Base-by-base conservation (phyloP, 2,329 filamentous ascomycete genomes). In the Epichloe uncinata region DNA sequence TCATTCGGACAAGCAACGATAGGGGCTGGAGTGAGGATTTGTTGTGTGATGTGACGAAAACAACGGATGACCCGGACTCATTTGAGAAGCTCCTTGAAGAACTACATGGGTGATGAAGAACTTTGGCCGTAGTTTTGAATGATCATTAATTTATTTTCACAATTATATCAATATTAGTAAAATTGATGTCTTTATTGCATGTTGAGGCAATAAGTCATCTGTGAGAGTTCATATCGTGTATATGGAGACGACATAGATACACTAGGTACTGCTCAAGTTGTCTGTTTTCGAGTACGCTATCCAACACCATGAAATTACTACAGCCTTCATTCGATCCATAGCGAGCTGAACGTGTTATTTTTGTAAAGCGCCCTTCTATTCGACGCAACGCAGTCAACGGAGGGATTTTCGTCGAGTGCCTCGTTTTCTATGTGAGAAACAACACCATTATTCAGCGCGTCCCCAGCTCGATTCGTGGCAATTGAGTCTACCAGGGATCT, bases 1-100 rank as follows among this genome's bases (percentile, higher is more conserved):
- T 94, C 51, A 79, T 90, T 54, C 73, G 69, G 55, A 66, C 66
- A 6, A 66, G 77, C 2, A 75, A 79, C 4, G 70, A 68, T 42
- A 65, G 59, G 2, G 56, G 52, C 4, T 51, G 54, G 5, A 58
- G 63, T 5, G 76, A 82, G 54, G 59, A 78, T 48, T 59, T 87
- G 60, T 57, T 80, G 54, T 60, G 79, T 54, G 68, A 84, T 63
- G 58, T 73, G 55, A 62, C 75, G 22, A 57, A 62, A 12, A 48
- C 53, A 9, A 54, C 58, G 6, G 55, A 61, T 22, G 52, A 50
- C n/a, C 47, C 41, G 15, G 55, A 56, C n/a, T 52, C 56, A 1
- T 61, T 67, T 34, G 50, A 54, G 35, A 53, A 54, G 35, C 43
- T 66, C 20, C 49, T 69, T 53, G 55, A 64, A 48, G 63, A 65